Evolutionary conservation across 1,139 yeast genomes (phyloP), one percentile per base, ranked within the genome.

Genomic region (Pichia sp.): DNA sequence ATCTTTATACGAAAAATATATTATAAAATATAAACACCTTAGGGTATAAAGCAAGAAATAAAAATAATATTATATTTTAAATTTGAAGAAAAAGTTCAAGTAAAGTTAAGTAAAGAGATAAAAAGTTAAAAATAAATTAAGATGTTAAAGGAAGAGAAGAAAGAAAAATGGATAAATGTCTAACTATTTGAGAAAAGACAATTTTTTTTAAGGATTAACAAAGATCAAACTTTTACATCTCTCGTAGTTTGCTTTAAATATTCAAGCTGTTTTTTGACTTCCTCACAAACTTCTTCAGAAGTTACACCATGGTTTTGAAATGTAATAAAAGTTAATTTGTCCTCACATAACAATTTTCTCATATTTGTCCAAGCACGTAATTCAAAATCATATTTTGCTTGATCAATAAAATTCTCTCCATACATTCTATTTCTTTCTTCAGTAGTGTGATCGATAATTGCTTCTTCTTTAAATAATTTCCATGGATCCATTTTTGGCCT

Each of bases 351-450:
- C 3, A 37, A 20, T 10, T 30, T 24, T 20, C 24, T 25, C 40
- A 37, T 37, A 3, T 26, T 37, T 10, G 6, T 31, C 40, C 40
- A 37, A 11, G 16, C 9, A 24, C 40, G 28, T 12, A 37, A 26
- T 37, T 37, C 40, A n/a, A 37, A 30, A 31, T 37, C 40, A 30
- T 30, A 37, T 0, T 78, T 79, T 3, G 74, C 67, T 35, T 72
- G 65, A 42, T 66, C 62, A 36, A 69, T 70, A 68, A 76, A 71
- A 2, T 78, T 78, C 4, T 74, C 68, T 41, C 57, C 57, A 30
- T 52, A 56, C 11, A 57, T 35, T 30, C 61, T 43, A 3, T 35
- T 42, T 29, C 60, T 39, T 24, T 12, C n/a, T 3, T 22, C 28
- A n/a, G 3, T 24, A 11, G n/a, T 22, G 4, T n/a, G 23, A 12